Evolutionary conservation across 257 asterid genomes (phyloP).

Genomic region (Solanum sejunctum): DNA sequence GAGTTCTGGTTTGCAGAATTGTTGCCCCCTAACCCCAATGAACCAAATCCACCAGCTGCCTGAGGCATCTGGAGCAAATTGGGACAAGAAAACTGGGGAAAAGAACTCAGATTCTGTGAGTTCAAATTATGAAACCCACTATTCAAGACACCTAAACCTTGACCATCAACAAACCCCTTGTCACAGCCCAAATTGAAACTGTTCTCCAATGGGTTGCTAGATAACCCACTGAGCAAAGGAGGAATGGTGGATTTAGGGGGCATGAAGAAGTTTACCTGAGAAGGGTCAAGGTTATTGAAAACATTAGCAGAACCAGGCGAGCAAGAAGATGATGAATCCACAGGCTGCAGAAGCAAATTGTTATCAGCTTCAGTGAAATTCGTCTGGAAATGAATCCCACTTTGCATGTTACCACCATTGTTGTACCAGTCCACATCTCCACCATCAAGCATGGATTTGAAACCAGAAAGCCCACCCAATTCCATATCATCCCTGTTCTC

Average conservation of each 20-base stretch:
- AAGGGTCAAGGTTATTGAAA: conserved; percentile 41
- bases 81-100: conserved; percentile 9
- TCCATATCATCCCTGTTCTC: conserved; percentile 33
- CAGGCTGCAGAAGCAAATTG: conserved; percentile 13
- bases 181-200: conserved; percentile 48
- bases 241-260: conserved; percentile 23
- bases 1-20: conserved; percentile 25
- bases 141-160: conserved; percentile 17
- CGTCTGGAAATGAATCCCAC: conserved; percentile 33
- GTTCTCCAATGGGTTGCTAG: conserved; percentile 26
- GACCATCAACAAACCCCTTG: conserved; percentile 14
- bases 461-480: conserved; percentile 38
- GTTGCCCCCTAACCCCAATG: conserved; percentile 21
- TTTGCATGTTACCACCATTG: conserved; percentile 22
- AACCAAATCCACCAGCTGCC: conserved; percentile 19
- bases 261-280: conserved; percentile 42
- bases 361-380: conserved; percentile 28
- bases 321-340: conserved; percentile 75
- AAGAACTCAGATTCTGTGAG: conserved; percentile 24
- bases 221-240: conserved; percentile 1
- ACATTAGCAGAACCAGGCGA: conserved; percentile 66
- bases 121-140: conserved; percentile 31
- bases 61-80: conserved; percentile 28
- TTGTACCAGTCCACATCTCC: conserved; percentile 61
- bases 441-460: conserved; percentile 72